A percentile compares a stretch with the other conserved stretches of the same genome.
These are phyloP conservation scores for Sporothrix pseudoabietina DNA, from an alignment of 2,329 filamentous ascomycete species.

Conservation along the genomic window DNA sequence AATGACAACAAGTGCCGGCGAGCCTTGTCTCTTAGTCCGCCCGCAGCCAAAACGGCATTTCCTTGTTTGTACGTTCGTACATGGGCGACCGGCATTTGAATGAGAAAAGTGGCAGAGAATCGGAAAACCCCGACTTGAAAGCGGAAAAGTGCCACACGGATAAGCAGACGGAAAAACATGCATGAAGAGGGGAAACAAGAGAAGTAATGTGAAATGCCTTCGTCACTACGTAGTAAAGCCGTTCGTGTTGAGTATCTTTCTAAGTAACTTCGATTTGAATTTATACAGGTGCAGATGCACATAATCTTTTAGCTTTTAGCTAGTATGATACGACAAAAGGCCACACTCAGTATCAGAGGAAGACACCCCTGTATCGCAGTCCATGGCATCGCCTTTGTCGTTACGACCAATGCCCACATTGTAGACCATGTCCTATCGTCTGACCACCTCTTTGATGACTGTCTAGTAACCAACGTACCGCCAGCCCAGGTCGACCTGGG, in stretches of 20 bases:
- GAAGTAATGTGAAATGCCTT: too few species aligned
- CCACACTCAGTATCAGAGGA: neutral
- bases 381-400: neutral
- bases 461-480: slow-evolving; percentile 32
- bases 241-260: neutral
- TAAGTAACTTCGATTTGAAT: neutral
- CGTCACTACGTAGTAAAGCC: neutral
- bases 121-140: neutral
- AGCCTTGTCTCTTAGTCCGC: neutral
- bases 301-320: slow-evolving; percentile 1
- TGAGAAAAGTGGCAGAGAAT: neutral
- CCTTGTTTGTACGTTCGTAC: neutral
- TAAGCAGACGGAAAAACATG: neutral
- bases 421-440: neutral
- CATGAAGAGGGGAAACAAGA: neutral
- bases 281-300: neutral
- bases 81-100: neutral
- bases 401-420: neutral
- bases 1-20: neutral
- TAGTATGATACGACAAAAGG: neutral
- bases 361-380: neutral
- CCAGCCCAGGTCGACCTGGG: slow-evolving; percentile 38
- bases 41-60: neutral
- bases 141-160: neutral
- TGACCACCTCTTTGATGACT: neutral